A percentile compares a stretch with the other conserved stretches of the same genome.
Conservation (phyloP, 2,329 filamentous ascomycete species). For the Curvularia spicifera region DNA sequence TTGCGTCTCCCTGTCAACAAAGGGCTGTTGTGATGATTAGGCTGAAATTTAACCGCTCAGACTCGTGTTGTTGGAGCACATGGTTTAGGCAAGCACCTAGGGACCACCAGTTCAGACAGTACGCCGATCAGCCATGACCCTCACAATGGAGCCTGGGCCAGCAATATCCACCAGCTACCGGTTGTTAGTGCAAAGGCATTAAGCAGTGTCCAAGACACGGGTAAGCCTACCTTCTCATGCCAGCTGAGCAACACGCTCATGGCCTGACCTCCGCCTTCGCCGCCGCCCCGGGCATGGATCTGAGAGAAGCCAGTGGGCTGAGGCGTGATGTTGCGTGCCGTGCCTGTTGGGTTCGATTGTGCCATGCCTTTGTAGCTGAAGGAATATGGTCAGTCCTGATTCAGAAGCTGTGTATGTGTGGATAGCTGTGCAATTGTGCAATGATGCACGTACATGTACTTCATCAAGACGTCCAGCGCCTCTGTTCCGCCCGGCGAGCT, state of each 20-base stretch:
- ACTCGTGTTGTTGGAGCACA: not conserved
- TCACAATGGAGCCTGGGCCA: constrained; percentile 84
- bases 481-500: constrained; percentile 79
- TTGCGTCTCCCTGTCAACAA: not conserved
- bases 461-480: constrained; percentile 91
- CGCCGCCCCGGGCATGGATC: constrained; percentile 65
- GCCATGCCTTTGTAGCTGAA: constrained; percentile 88
- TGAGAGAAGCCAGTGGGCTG: constrained; percentile 91
- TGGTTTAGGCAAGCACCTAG: not conserved
- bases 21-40: constrained; percentile 1
- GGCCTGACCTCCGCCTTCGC: constrained; percentile 76
- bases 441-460: constrained; percentile 77
- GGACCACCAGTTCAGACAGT: constrained; percentile 67
- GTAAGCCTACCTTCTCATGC: constrained; percentile 79
- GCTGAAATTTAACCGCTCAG: constrained; percentile 1
- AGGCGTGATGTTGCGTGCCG: constrained; percentile 63
- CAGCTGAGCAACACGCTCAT: constrained; percentile 98
- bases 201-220: constrained; percentile 3
- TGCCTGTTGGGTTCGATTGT: constrained; percentile 42
- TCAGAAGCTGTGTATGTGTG: constrained; percentile 6
- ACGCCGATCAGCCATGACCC: constrained; percentile 95
- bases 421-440: constrained; percentile 6
- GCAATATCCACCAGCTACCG: constrained; percentile 82
- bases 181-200: constrained; percentile 23
- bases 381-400: constrained; percentile 23